A percentile compares a stretch with the other conserved stretches of the same genome.
phyloP scores from a whole-genome alignment of 2,329 filamentous ascomycete genomes.

The Aspergillus quadricinctus region DNA sequence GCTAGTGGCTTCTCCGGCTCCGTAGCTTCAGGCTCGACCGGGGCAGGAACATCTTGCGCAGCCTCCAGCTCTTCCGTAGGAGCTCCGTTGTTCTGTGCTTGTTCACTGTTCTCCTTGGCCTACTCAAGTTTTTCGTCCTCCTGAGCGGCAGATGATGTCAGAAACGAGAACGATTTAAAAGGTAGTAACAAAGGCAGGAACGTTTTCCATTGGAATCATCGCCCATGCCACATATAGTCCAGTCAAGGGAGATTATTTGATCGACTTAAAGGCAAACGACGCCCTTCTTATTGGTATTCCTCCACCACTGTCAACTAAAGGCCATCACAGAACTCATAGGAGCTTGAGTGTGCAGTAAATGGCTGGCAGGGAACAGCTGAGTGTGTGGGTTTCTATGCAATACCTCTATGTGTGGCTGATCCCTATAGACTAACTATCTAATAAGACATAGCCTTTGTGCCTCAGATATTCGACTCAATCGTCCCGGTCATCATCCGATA shows the following conservation, averaged over 20 bases:
- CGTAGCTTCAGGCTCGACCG: slow-evolving; percentile 38
- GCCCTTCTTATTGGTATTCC: too few relatives aligned
- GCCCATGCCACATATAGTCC: too few relatives aligned
- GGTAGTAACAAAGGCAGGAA: too few relatives aligned
- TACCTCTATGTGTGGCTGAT: slow-evolving; percentile 3
- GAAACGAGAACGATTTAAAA: too few relatives aligned
- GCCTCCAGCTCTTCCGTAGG: slow-evolving; percentile 18
- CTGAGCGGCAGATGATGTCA: slow-evolving; percentile 40
- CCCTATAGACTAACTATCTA: too few relatives aligned
- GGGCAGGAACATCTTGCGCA: slow-evolving; percentile 26
- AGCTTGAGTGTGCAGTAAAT: slow-evolving; percentile 15
- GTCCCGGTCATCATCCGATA: background rate
- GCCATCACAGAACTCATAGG: slow-evolving; percentile 9
- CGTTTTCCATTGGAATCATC: too few relatives aligned
- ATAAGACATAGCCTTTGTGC: slow-evolving; percentile 9
- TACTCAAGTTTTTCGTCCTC: slow-evolving; percentile 76
- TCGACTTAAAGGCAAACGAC: too few relatives aligned
- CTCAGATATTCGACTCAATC: slow-evolving; percentile 12
- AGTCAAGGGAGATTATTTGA: too few relatives aligned
- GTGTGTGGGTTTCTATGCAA: slow-evolving; percentile 23
- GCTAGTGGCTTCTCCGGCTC: slow-evolving; percentile 61
- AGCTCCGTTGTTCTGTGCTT: slow-evolving; percentile 35
- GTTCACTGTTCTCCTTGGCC: slow-evolving; percentile 45
- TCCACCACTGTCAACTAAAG: slow-evolving; percentile 14
- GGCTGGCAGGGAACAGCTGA: slow-evolving; percentile 19